phyloP scores from a whole-genome alignment of 1,284 basidiomycete species.

The Moesziomyces globuligerus region DNA sequence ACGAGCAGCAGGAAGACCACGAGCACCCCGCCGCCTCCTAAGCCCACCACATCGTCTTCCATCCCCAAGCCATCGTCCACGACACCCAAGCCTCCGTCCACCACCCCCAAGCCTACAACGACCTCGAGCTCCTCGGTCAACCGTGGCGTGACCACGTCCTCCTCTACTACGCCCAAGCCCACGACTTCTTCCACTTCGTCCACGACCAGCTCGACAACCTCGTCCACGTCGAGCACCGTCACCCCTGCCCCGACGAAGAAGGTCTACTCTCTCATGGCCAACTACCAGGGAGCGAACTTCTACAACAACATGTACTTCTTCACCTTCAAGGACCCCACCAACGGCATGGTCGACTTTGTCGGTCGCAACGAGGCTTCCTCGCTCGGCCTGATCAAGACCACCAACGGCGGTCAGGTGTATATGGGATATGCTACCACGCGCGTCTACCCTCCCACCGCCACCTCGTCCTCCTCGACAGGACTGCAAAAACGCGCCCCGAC shows the following conservation, averaged over 20 bases:
- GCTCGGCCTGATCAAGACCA: conserved; percentile 37
- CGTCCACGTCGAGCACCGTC: conserved; percentile 16
- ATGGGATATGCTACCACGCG: conserved; percentile 53
- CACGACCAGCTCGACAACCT: not conserved
- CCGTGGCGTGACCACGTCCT: not conserved
- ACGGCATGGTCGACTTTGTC: conserved; percentile 49
- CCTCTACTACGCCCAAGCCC: not conserved
- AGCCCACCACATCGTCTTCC: conserved; percentile 6
- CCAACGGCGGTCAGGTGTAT: conserved; percentile 33
- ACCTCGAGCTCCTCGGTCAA: conserved; percentile 8
- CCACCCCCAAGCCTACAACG: conserved; percentile 5
- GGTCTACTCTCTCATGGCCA: conserved; percentile 35
- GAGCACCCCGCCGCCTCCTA: conserved; percentile 1
- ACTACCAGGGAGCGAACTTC: conserved; percentile 49
- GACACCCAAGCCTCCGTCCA: conserved; percentile 5
- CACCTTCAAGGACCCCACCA: conserved; percentile 50
- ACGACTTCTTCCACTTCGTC: conserved; percentile 2
- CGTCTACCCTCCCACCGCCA: conserved; percentile 26
- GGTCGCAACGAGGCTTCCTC: conserved; percentile 26
- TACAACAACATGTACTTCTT: conserved; percentile 58
- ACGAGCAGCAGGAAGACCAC: not conserved
- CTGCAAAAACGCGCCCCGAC: conserved; percentile 1
- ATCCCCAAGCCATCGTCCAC: not conserved
- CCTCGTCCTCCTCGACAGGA: conserved; percentile 6
- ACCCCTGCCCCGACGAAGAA: conserved; percentile 29